Evolutionary conservation across 257 asterid species (phyloP).

Genomic region (Penstemon newberryi): DNA sequence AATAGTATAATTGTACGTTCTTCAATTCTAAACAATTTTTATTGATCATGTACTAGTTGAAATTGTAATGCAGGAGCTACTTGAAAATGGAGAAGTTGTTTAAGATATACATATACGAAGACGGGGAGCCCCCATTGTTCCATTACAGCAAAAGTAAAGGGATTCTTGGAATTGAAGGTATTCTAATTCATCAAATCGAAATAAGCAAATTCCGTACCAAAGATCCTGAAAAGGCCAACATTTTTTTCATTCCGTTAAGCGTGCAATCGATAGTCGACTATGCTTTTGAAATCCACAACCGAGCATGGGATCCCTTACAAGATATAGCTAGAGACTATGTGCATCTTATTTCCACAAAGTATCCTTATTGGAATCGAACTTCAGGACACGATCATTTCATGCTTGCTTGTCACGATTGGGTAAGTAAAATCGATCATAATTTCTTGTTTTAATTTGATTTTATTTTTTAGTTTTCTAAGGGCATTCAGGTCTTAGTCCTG

Average conservation of each 20-base stretch:
- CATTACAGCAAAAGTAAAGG: constrained; percentile 56
- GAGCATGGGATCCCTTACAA: constrained; percentile 48
- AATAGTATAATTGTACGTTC: too few relatives aligned
- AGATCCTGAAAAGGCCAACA: constrained; percentile 44
- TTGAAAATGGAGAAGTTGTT: constrained; percentile 61
- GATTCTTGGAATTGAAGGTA: constrained; percentile 55
- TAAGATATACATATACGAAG: constrained; percentile 54
- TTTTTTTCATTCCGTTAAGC: constrained; percentile 46
- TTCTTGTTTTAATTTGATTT: background rate
- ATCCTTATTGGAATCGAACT: constrained; percentile 63
- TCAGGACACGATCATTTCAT: constrained; percentile 53
- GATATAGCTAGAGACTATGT: constrained; percentile 49
- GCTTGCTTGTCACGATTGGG: constrained; percentile 65
- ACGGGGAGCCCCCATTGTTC: constrained; percentile 62
- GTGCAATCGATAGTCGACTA: constrained; percentile 42
- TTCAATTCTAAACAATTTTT: too few relatives aligned
- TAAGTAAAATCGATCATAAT: constrained; percentile 4
- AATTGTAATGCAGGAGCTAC: constrained; percentile 49
- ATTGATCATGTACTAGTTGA: too few relatives aligned
- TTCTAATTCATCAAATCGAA: constrained; percentile 54
- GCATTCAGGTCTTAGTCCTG: too few relatives aligned
- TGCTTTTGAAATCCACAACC: constrained; percentile 40
- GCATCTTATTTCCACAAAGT: constrained; percentile 37
- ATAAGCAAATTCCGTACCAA: constrained; percentile 50
- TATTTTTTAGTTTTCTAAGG: too few relatives aligned